These are phyloP conservation scores for Sporothrix mexicana DNA, from an alignment of 2,329 filamentous ascomycete species.

Conservation along the genomic window DNA sequence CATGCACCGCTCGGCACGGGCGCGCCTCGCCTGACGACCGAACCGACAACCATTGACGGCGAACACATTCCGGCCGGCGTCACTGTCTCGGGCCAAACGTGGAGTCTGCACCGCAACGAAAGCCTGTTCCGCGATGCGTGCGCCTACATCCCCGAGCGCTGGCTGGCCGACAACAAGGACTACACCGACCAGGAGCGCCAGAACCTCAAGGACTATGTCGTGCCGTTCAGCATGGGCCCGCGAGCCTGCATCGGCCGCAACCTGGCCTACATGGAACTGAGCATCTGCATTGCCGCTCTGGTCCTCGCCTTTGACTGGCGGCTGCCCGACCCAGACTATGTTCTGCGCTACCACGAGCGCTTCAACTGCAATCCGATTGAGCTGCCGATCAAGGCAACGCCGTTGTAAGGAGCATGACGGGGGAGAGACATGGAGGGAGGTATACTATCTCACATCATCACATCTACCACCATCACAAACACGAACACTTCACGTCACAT, in stretches of 20 bases:
- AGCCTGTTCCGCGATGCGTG: constrained; percentile 1
- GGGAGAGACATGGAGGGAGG: background rate
- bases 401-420: background rate
- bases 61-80: background rate
- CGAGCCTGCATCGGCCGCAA: constrained; percentile 1
- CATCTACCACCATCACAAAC: background rate
- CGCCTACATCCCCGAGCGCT: background rate
- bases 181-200: background rate
- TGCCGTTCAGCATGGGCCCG: background rate
- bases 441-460: too few relatives aligned
- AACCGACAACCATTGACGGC: background rate
- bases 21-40: background rate
- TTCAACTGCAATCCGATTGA: constrained; percentile 15
- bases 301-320: background rate
- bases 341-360: constrained; percentile 9
- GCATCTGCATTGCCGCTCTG: background rate
- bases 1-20: background rate
- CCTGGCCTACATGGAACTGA: constrained; percentile 4
- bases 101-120: constrained; percentile 16
- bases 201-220: constrained; percentile 7
- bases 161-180: background rate
- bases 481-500: background rate
- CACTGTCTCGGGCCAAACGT: constrained; percentile 12
- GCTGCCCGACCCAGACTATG: constrained; percentile 11
- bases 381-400: background rate